Conservation (phyloP, 2,329 filamentous ascomycete species). For the Chaetothyriales sp. region DNA sequence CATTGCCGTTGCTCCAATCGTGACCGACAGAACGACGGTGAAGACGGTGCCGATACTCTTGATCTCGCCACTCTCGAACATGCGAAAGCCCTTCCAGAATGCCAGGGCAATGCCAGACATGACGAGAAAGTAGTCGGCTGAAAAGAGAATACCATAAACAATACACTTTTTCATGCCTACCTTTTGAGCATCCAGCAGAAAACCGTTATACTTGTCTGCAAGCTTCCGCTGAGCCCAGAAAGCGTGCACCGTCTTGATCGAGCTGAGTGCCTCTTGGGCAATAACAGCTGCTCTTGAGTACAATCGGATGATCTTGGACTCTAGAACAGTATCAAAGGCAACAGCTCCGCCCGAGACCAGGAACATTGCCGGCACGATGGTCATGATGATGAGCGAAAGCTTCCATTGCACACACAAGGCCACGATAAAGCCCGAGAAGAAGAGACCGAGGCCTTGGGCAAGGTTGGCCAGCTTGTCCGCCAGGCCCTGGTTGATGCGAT, state of each 20-base stretch:
- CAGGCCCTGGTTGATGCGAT: constrained; percentile 26
- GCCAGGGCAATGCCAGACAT: constrained; percentile 47
- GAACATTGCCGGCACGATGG: constrained; percentile 33
- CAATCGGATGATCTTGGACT: constrained; percentile 20
- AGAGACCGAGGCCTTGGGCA: constrained; percentile 23
- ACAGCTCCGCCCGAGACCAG: constrained; percentile 17
- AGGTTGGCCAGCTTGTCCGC: constrained; percentile 25
- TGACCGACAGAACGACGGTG: constrained; percentile 15
- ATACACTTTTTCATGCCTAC: constrained; percentile 32
- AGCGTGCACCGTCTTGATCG: constrained; percentile 35
- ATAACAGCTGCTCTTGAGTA: constrained; percentile 31
- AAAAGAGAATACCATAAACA: constrained; percentile 30
- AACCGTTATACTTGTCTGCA: constrained; percentile 28
- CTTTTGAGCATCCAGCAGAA: constrained; percentile 28
- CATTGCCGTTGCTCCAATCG: constrained; percentile 9
- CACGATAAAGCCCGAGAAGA: constrained; percentile 27
- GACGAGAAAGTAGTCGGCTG: constrained; percentile 40
- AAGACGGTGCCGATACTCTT: constrained; percentile 18
- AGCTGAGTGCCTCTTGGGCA: constrained; percentile 37
- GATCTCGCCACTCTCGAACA: constrained; percentile 20
- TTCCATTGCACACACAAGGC: constrained; percentile 30
- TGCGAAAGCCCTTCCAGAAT: constrained; percentile 26
- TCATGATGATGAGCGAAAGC: constrained; percentile 31
- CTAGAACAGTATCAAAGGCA: constrained; percentile 12
- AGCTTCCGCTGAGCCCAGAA: constrained; percentile 34